Conservation (phyloP, 352 stramenopile species). For the Pythium utonaiense region DNA sequence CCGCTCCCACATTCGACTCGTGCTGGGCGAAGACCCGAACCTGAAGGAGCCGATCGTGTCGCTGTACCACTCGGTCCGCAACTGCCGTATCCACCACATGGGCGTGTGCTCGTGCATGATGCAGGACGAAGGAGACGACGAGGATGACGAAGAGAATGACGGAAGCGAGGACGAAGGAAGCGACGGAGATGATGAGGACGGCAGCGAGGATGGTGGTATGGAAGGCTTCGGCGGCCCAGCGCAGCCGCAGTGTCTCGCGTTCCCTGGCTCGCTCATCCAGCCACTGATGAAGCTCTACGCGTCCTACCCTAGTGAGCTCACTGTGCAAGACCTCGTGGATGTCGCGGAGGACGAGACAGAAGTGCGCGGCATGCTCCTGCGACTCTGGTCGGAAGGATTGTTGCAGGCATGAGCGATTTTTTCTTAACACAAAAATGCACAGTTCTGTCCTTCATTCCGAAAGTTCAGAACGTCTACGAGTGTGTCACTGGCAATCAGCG, state of each 20-base stretch:
- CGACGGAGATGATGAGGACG: conserved; percentile 24
- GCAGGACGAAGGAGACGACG: conserved; percentile 28
- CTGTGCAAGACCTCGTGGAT: conserved; percentile 43
- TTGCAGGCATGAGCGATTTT: conserved; percentile 28
- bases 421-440: conserved; percentile 33
- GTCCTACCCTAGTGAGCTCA: conserved; percentile 28
- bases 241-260: conserved; percentile 54
- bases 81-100: conserved; percentile 85
- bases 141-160: conserved; percentile 31
- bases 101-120: conserved; percentile 61
- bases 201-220: conserved; percentile 30
- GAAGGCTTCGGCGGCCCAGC: conserved; percentile 32
- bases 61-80: conserved; percentile 68
- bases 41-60: conserved; percentile 56
- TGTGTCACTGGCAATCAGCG: neutral
- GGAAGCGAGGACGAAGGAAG: conserved; percentile 22
- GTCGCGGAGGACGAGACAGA: conserved; percentile 45
- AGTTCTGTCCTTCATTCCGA: conserved; percentile 33
- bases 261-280: conserved; percentile 53
- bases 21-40: conserved; percentile 53
- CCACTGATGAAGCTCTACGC: conserved; percentile 75
- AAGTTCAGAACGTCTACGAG: conserved; percentile 18
- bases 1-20: conserved; percentile 63
- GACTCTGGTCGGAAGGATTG: conserved; percentile 72
- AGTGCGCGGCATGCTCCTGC: conserved; percentile 78